Evolutionary conservation across 805 yeast genomes (phyloP), one percentile per base, ranked within the genome.

Genomic region (Saccharomycopsis oosterbeekiorum): DNA sequence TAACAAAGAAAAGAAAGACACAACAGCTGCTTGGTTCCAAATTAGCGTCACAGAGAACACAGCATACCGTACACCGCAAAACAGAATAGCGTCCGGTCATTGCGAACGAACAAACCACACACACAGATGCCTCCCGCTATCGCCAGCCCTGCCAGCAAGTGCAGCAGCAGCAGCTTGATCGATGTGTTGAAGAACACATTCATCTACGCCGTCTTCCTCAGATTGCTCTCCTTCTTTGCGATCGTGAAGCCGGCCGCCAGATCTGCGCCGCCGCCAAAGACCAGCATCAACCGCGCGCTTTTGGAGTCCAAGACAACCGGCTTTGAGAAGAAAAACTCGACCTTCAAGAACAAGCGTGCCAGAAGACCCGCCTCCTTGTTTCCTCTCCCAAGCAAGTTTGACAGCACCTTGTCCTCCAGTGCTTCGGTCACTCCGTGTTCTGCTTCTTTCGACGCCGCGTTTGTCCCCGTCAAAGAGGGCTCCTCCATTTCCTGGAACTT

Each of bases 381-480:
- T 39, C 65, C 65, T 4, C 19, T 15, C 21, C 47, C 19, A 21
- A 42, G 47, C 19, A 54, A 21, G 12, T 59, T 63, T 19, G 65
- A 63, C 56, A 11, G 9, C 3, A 26, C 41, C 15, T 53, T 63
- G 17, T 37, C 42, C 11, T 55, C 21, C 12, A 42, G 55, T 24
- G 53, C 62, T n/a, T 59, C 64, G 8, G 64, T 61, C 12, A 57
- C 57, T 26, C 64, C 65, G 5, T 63, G 65, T 39, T 57, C 61
- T 4, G 60, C 64, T 15, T 59, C 64, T 12, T 63, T 43, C 29
- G 60, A 59, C 37, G 62, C 64, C 14, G 3, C 65, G 29, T 63
- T 61, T 41, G 50, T 63, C 14, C 61, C 65, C n/a, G 26, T 61
- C 39, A 63, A 61, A 37, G 64, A 63, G 17, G 61, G 60, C 12